phyloP scores from a whole-genome alignment of 2,329 filamentous ascomycete genomes.

The Setomelanomma holmii region DNA sequence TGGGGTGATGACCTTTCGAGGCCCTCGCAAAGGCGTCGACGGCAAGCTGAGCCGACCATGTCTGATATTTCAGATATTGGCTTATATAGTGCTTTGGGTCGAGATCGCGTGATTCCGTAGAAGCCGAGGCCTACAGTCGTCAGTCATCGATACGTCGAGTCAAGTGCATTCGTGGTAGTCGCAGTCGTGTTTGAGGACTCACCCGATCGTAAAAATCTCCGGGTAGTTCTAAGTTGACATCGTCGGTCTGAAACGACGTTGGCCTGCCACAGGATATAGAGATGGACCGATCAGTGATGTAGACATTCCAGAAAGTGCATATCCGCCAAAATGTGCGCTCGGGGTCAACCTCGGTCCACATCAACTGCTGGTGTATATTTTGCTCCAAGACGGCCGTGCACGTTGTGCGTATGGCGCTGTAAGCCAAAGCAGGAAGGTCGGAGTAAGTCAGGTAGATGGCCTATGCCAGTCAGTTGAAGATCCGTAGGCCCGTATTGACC shows the following conservation, averaged over 20 bases:
- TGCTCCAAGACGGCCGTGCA: constrained; percentile 38
- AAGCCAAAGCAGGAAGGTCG: constrained; percentile 38
- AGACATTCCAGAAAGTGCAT: constrained; percentile 40
- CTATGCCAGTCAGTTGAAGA: constrained; percentile 20
- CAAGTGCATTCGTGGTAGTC: background rate
- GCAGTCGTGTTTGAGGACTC: constrained; percentile 1
- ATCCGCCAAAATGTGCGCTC: constrained; percentile 30
- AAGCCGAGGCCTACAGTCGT: background rate
- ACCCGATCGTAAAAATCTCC: constrained; percentile 26
- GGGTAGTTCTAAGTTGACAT: constrained; percentile 36
- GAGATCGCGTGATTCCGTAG: background rate
- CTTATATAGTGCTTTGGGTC: constrained; percentile 16
- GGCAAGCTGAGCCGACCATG: constrained; percentile 33
- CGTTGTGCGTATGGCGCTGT: constrained; percentile 38
- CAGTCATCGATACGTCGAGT: constrained; percentile 1
- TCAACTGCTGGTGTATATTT: constrained; percentile 36
- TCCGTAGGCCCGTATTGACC: background rate
- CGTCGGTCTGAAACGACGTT: constrained; percentile 34
- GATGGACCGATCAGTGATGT: constrained; percentile 36
- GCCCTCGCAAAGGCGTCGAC: constrained; percentile 18
- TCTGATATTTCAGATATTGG: constrained; percentile 27
- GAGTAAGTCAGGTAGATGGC: constrained; percentile 32
- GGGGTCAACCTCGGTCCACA: constrained; percentile 19
- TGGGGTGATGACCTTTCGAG: background rate
- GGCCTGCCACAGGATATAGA: constrained; percentile 41